These are phyloP conservation scores for Podospora bellae-mahoneyi DNA, from an alignment of 495 filamentous ascomycete genomes.

Conservation along the genomic window DNA sequence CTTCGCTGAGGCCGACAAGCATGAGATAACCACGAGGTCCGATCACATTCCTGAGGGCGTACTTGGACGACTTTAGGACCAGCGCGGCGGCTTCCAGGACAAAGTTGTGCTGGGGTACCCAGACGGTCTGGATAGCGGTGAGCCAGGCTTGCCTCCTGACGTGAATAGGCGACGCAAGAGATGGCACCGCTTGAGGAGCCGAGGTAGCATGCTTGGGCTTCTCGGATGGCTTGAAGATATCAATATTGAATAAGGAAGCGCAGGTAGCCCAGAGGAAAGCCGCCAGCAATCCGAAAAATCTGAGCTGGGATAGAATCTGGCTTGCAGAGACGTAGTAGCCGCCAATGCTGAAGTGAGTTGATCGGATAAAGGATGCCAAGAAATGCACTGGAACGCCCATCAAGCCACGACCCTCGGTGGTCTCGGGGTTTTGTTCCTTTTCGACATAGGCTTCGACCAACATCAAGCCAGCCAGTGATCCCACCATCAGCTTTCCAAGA, in stretches of 20 bases:
- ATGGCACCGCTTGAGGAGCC: conserved; percentile 55
- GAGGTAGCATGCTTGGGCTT: conserved; percentile 33
- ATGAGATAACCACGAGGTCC: conserved; percentile 72
- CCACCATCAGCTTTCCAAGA: conserved; percentile 79
- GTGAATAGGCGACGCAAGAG: conserved; percentile 76
- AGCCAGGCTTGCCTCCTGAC: conserved; percentile 89
- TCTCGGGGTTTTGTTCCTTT: conserved; percentile 53
- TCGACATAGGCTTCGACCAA: conserved; percentile 71
- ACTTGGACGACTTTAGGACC: conserved; percentile 72
- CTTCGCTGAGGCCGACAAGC: conserved; percentile 74
- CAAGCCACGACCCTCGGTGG: conserved; percentile 64
- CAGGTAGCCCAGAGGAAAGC: conserved; percentile 65
- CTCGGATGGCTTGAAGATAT: conserved; percentile 42
- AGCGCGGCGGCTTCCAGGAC: conserved; percentile 80
- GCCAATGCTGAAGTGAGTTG: conserved; percentile 43
- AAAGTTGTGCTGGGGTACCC: conserved; percentile 85
- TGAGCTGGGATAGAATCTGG: conserved; percentile 48
- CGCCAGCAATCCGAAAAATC: conserved; percentile 61
- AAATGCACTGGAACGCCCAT: conserved; percentile 62
- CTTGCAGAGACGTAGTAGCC: conserved; percentile 44
- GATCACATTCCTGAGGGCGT: conserved; percentile 72
- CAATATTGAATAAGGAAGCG: conserved; percentile 59
- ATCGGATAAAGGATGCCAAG: conserved; percentile 42
- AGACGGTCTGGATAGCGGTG: conserved; percentile 89
- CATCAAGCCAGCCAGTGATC: conserved; percentile 87